Evolutionary conservation across 2,329 filamentous ascomycete species (phyloP).

Genomic region (Cylindrodendrum hubeiense): DNA sequence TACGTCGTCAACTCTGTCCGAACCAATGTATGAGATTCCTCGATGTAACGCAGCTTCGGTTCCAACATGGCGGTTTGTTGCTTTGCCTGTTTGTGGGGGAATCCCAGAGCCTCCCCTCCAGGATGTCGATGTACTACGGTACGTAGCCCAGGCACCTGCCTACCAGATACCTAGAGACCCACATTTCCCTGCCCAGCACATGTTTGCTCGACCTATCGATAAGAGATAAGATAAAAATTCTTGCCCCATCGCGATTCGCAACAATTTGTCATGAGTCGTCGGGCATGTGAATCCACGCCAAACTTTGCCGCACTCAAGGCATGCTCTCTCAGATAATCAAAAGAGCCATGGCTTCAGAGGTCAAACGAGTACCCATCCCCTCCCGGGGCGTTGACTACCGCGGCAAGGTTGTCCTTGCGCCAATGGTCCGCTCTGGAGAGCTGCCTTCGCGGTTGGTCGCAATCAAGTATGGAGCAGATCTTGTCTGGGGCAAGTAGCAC

Average conservation of each 20-base stretch:
- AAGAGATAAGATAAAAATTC: slow-evolving; percentile 40
- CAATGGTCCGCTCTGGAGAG: slow-evolving; percentile 98
- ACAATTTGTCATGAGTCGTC: slow-evolving; percentile 30
- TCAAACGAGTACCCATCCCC: slow-evolving; percentile 84
- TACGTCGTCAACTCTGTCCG: neutral
- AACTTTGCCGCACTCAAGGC: slow-evolving; percentile 22
- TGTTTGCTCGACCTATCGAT: slow-evolving; percentile 34
- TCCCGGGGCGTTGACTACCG: slow-evolving; percentile 92
- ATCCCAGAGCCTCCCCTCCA: neutral
- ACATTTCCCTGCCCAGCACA: neutral
- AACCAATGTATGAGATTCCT: slow-evolving; percentile 1
- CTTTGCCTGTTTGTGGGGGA: slow-evolving; percentile 19
- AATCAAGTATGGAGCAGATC: slow-evolving; percentile 93
- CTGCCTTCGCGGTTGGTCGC: slow-evolving; percentile 89
- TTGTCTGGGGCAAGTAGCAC: slow-evolving; percentile 84
- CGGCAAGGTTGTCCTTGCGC: slow-evolving; percentile 92
- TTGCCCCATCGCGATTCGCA: slow-evolving; percentile 33
- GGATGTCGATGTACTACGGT: neutral
- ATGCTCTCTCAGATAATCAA: slow-evolving; percentile 54
- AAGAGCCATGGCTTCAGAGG: slow-evolving; percentile 68
- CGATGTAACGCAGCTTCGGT: neutral
- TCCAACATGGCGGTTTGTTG: slow-evolving; percentile 13
- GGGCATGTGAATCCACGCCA: slow-evolving; percentile 19
- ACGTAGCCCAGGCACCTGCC: neutral
- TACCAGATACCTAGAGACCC: neutral